Base-by-base conservation (phyloP, 495 filamentous ascomycete genomes). In the Penicillium salamii region DNA sequence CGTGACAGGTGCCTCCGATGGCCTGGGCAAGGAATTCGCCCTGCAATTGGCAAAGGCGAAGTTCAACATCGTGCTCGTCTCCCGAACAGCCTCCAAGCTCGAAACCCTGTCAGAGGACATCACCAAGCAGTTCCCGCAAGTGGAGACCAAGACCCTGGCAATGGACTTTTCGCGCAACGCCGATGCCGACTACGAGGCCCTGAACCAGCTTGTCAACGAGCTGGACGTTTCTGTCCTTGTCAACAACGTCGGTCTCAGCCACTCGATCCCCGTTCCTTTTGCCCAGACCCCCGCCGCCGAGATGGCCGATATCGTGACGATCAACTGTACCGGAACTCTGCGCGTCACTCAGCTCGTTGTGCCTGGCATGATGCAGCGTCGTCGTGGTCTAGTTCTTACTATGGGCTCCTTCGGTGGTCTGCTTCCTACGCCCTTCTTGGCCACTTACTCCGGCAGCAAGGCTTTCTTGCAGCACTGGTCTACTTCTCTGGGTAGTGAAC, bases 381-480 rank as follows among this genome's bases (percentile, higher is more conserved):
- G 84, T 63, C 84, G 85, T 39, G 93, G 95, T 23, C 75, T 99
- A 19, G 91, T 99, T 60, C 74, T 99, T 20, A 99, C 91, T 39
- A 96, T 99, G 91, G 95, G 92, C 34, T 95, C 89, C 33, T 93
- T 97, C 61, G 93, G 87, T 49, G 95, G 92, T 47, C 79, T 90
- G 50, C 74, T 93, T 50, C 95, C 95, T 14, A 96, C 90, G 2
- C 95, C 93, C 2, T 82, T 95, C 21, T 82, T 99, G 13, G 93
- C 95, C 17, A 97, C 92, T 6, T 99, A 99, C 79, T 95, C 89
- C 49, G 95, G 95, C 47, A 89, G 83, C 80, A 99, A 99, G 75
- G 92, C 95, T 19, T 99, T 99, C 79, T 79, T 99, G 49, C 91
- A 97, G 68, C 85, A 95, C 65, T 99, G 95, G 95, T 96, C 89